A percentile compares a stretch with the other conserved stretches of the same genome.
Evolutionary conservation across 2,329 filamentous ascomycete genomes (phyloP).

Genomic region (Ophiostoma montium): DNA sequence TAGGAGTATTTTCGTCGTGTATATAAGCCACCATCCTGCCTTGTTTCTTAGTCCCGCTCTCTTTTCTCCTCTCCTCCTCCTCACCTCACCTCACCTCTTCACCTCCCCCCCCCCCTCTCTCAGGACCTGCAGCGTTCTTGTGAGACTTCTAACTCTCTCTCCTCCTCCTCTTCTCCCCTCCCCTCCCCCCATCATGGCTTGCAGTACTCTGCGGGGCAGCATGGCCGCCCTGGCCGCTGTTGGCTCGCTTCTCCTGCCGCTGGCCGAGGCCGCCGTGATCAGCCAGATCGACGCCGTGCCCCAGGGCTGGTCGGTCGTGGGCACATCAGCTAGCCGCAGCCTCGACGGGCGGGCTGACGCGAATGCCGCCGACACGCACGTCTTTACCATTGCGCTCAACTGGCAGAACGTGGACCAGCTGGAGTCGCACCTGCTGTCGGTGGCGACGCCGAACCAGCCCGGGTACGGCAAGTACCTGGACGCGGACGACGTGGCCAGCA

Average conservation of each 20-base stretch:
- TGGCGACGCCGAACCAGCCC: constrained; percentile 44
- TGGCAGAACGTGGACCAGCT: constrained; percentile 24
- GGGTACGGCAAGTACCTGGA: constrained; percentile 48
- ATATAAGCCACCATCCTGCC: not conserved
- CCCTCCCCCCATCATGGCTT: constrained; percentile 3
- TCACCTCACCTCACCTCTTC: not conserved
- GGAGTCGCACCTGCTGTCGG: constrained; percentile 42
- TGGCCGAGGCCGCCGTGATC: constrained; percentile 8
- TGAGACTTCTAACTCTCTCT: not conserved
- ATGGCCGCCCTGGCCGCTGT: constrained; percentile 1
- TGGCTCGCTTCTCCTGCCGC: constrained; percentile 5
- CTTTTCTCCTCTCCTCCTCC: not conserved
- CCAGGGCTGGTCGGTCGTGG: constrained; percentile 8
- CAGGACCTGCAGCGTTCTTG: not conserved
- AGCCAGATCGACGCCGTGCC: constrained; percentile 10
- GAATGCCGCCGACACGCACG: constrained; percentile 7
- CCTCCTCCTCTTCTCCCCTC: not conserved
- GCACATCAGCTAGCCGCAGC: not conserved
- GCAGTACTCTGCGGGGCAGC: constrained; percentile 7
- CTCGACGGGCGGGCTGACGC: too few relatives aligned
- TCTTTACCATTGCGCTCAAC: constrained; percentile 17
- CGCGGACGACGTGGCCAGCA: constrained; percentile 38
- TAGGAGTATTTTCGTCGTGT: not conserved
- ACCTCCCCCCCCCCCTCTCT: not conserved
- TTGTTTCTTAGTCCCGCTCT: not conserved